phyloP scores from a whole-genome alignment of 1,139 yeast species.

The Candida dubliniensis region DNA sequence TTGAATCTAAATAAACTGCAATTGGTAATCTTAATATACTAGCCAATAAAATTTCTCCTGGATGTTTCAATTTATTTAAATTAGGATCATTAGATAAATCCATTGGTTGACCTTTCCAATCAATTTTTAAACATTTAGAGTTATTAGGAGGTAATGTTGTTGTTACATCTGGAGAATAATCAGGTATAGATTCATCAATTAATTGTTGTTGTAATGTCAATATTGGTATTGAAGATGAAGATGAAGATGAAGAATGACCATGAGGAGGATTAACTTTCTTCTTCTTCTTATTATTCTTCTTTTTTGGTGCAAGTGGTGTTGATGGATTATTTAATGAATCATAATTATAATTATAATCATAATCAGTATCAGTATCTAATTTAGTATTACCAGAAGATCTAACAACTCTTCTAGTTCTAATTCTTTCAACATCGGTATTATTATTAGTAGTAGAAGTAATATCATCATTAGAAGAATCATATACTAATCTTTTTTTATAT shows the following conservation, averaged over 20 bases:
- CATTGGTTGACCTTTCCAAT: conserved; percentile 99
- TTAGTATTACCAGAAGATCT: conserved; percentile 22
- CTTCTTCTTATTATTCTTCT: conserved; percentile 39
- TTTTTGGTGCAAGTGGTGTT: conserved; percentile 26
- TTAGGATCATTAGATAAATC: conserved; percentile 79
- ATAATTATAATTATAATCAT: conserved; percentile 7
- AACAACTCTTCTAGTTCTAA: conserved; percentile 59
- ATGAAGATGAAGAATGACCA: neutral
- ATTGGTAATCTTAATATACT: conserved; percentile 87
- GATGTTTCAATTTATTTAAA: conserved; percentile 62
- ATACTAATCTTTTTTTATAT: conserved; percentile 30
- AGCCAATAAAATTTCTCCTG: conserved; percentile 88
- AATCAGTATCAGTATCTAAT: conserved; percentile 13
- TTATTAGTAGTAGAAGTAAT: conserved; percentile 29
- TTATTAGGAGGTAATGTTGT: conserved; percentile 64
- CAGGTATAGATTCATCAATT: conserved; percentile 63
- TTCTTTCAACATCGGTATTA: conserved; percentile 41
- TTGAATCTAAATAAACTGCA: conserved; percentile 85
- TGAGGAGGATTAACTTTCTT: conserved; percentile 1
- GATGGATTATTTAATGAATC: conserved; percentile 4
- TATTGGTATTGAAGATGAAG: conserved; percentile 19
- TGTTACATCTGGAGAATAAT: conserved; percentile 70
- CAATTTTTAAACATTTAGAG: conserved; percentile 73
- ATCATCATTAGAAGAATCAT: conserved; percentile 22
- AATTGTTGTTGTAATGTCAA: conserved; percentile 43